Percentiles rank a stretch among this genome's conserved stretches.
Conservation (phyloP, 306 rosid species). For the Malus asiatica region DNA sequence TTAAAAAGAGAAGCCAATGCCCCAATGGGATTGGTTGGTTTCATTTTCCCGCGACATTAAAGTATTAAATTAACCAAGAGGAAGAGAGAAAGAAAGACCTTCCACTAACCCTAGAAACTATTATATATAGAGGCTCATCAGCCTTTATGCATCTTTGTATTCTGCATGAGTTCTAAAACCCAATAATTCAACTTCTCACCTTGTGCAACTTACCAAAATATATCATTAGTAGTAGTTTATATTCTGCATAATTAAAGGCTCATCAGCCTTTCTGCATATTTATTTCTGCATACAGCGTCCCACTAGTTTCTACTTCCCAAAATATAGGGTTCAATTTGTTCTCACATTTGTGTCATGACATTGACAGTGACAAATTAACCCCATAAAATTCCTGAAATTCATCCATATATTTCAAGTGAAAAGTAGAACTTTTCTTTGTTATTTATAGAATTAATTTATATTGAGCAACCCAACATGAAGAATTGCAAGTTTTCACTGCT, state of each 20-base stretch:
- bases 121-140: slow-evolving; percentile 22
- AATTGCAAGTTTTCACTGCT: slow-evolving; percentile 4
- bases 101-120: slow-evolving; percentile 35
- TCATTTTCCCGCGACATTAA: slow-evolving; percentile 37
- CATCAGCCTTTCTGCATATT: too few species aligned
- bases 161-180: slow-evolving; percentile 37
- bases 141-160: neutral
- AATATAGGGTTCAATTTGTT: slow-evolving; percentile 16
- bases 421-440: neutral
- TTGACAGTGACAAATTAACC: too few species aligned
- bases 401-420: neutral
- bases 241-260: too few species aligned
- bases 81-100: slow-evolving; percentile 17
- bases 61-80: slow-evolving; percentile 22
- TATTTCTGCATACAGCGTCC: neutral
- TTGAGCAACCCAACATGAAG: slow-evolving; percentile 29
- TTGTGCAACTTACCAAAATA: slow-evolving; percentile 20
- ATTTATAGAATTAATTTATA: neutral
- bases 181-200: slow-evolving; percentile 18
- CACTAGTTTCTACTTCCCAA: slow-evolving; percentile 19
- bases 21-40: slow-evolving; percentile 49
- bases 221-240: too few species aligned
- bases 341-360: slow-evolving; percentile 14
- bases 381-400: neutral
- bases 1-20: slow-evolving; percentile 19